Base-by-base conservation (phyloP, 768 basidiomycete species). In the Agaricus subrufescens region DNA sequence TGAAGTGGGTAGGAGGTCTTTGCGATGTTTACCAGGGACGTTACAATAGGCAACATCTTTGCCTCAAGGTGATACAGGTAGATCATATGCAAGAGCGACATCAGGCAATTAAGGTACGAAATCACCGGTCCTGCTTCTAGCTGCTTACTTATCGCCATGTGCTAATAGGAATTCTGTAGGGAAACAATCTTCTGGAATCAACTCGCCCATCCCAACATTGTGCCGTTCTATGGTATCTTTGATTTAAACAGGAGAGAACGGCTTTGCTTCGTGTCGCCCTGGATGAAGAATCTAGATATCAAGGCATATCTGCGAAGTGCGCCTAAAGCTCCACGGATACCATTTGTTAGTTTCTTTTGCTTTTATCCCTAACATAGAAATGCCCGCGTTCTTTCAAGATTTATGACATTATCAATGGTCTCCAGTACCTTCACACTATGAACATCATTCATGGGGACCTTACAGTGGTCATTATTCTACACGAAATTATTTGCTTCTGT, bases 21-120 rank as follows among this genome's bases (percentile, higher is more conserved):
- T 61, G 66, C 6, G 70, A 71, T 11, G 63, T 69, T 12, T 67
- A 65, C 59, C 65, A 47, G 49, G 66, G 65, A 1, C 8, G 39
- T 10, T 60, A 62, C 40, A 52, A 58, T 1, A 62, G 59, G 9
- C 59, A 59, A 23, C 19, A 23, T 19, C 3, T 70, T 1, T 66
- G 64, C 46, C 26, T 68, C 26, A 70, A 68, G 49, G 47, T 66
- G 3, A 50, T 68, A 19, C 65, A 56, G 46, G 52, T 65, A 43
- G 4, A 31, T 31, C 23, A n/a, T 62, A 62, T 7, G 57, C 19
- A 5, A n/a, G 19, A 61, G 34, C 50, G 39, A 43, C 48, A 56
- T 14, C 43, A 54, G 10, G 46, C 62, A 29, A 27, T 66, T 15
- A 67, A 64, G 65, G 69, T 68, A 19, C 12, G 19, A 19, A 7